Percentiles rank a stretch among this genome's conserved stretches.
phyloP scores from a whole-genome alignment of 2,329 filamentous ascomycete species.

The Arthrobotrys pseudoclavata region DNA sequence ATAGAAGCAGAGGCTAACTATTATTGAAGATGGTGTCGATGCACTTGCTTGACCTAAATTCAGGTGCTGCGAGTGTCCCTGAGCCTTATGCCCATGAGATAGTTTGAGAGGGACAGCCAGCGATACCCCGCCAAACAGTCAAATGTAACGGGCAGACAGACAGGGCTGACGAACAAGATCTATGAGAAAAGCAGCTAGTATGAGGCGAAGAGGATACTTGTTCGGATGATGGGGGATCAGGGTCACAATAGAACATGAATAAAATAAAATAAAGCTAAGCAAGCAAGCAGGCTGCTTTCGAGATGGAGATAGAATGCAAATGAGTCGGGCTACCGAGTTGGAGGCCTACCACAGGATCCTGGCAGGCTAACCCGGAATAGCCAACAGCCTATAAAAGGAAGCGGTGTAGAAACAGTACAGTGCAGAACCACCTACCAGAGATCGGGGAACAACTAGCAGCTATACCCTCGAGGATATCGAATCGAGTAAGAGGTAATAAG shows the following conservation, averaged over 20 bases:
- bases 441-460: constrained; percentile 26
- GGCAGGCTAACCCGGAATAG: constrained; percentile 32
- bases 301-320: not conserved
- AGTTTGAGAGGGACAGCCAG: constrained; percentile 38
- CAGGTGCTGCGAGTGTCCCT: constrained; percentile 18
- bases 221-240: not conserved
- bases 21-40: not conserved
- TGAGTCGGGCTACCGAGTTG: constrained; percentile 17
- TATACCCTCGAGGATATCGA: constrained; percentile 26
- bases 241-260: not conserved
- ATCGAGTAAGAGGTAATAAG: too few relatives aligned
- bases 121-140: constrained; percentile 34
- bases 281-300: not conserved
- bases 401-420: not conserved
- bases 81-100: constrained; percentile 30
- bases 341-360: constrained; percentile 51
- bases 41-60: constrained; percentile 14
- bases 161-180: constrained; percentile 33
- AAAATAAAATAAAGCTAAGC: not conserved
- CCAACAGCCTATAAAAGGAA: constrained; percentile 18
- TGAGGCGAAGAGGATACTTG: constrained; percentile 20
- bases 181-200: not conserved
- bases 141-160: not conserved
- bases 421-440: constrained; percentile 19
- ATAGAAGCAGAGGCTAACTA: not conserved